Evolutionary conservation across 257 asterid genomes (phyloP).

Genomic region (Capsicum rhomboideum): DNA sequence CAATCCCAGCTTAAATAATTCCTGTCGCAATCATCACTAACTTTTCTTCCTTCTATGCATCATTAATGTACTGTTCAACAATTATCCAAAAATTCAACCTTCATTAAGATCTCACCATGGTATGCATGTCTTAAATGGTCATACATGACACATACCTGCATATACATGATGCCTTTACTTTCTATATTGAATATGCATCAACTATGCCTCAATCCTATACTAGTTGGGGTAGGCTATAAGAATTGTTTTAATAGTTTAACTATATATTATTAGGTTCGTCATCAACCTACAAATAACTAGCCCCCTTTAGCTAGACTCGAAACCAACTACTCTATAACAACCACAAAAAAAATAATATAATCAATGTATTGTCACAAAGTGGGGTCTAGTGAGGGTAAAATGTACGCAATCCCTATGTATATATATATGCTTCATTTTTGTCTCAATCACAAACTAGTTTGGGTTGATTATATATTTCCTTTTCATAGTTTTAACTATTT

Average conservation of each 20-base stretch:
- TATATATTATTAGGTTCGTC: not conserved
- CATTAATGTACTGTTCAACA: not conserved
- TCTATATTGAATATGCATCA: not conserved
- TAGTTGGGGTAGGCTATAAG: not conserved
- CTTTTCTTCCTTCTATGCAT: not conserved
- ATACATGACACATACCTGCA: not conserved
- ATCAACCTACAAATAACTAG: not conserved
- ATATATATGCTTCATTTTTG: not conserved
- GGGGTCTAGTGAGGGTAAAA: no score
- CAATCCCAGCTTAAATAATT: conserved; percentile 12
- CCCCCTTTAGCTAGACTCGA: not conserved
- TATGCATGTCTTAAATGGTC: conserved; percentile 5
- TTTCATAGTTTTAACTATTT: not conserved
- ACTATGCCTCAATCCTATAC: not conserved
- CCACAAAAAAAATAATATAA: no score
- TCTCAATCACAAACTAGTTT: not conserved
- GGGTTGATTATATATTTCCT: not conserved
- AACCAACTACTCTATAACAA: not conserved
- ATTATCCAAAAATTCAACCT: not conserved
- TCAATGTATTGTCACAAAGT: no score
- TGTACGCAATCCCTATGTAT: no score
- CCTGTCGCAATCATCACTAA: conserved; percentile 15
- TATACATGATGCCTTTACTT: not conserved
- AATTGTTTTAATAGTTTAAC: not conserved
- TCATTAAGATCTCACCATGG: not conserved